A percentile compares a stretch with the other conserved stretches of the same genome.
Evolutionary conservation across 768 basidiomycete species (phyloP).

Genomic region (Exidia glandulosa): DNA sequence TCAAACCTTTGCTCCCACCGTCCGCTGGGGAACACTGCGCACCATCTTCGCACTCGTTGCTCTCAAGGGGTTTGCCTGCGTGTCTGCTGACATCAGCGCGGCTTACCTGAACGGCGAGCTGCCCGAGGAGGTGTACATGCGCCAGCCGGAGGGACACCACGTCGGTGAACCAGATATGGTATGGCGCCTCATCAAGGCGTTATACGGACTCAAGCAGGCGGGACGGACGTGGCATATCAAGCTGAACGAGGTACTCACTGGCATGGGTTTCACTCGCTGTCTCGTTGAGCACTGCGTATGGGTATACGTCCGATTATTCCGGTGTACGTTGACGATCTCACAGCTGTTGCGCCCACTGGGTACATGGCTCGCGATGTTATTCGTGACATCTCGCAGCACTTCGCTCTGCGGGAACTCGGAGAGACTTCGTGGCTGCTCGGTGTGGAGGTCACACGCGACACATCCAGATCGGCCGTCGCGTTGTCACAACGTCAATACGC

Average conservation of each 20-base stretch:
- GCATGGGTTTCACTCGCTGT: slow-evolving; percentile 1
- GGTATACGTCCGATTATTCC: slow-evolving; percentile 19
- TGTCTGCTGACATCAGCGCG: slow-evolving; percentile 5
- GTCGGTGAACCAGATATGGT: not conserved
- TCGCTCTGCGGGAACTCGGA: not conserved
- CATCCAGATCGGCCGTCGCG: not conserved
- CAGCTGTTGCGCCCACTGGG: not conserved
- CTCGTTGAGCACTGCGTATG: slow-evolving; percentile 8
- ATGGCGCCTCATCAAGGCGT: slow-evolving; percentile 17
- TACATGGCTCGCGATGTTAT: not conserved
- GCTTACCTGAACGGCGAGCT: slow-evolving; percentile 11
- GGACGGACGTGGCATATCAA: slow-evolving; percentile 24
- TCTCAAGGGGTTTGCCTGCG: slow-evolving; percentile 1
- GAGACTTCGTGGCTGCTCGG: slow-evolving; percentile 1
- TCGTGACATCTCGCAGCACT: not conserved
- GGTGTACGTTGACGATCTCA: slow-evolving; percentile 23
- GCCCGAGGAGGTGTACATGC: slow-evolving; percentile 14
- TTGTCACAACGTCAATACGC: slow-evolving; percentile 1
- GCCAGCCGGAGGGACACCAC: slow-evolving; percentile 18
- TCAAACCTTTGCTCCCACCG: slow-evolving; percentile 22
- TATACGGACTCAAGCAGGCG: slow-evolving; percentile 36
- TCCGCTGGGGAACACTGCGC: slow-evolving; percentile 13
- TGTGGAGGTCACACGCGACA: slow-evolving; percentile 3
- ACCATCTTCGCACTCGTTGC: slow-evolving; percentile 16
- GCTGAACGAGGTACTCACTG: slow-evolving; percentile 2